These are phyloP conservation scores for Thalassiosira hispida DNA, from an alignment of 352 stramenopile genomes.

Conservation along the genomic window DNA sequence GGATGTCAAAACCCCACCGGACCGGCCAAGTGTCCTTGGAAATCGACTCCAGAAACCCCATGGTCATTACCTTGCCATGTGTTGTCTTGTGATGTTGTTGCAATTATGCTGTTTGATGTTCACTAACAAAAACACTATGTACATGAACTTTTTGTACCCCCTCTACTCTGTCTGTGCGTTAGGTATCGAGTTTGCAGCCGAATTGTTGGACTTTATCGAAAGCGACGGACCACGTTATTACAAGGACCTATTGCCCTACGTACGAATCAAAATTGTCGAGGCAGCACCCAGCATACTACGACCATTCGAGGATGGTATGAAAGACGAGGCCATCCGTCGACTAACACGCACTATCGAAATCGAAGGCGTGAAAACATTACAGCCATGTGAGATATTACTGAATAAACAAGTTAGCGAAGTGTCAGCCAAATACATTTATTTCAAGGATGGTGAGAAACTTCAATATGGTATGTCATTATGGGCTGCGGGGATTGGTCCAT, in stretches of 20 bases:
- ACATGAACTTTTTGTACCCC: background rate
- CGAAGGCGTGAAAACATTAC: slow-evolving; percentile 60
- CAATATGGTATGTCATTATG: slow-evolving; percentile 86
- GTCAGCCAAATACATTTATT: slow-evolving; percentile 75
- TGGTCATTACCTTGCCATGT: too few relatives aligned
- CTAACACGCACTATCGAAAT: slow-evolving; percentile 78
- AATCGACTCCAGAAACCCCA: too few relatives aligned
- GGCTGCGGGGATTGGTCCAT: slow-evolving; percentile 85
- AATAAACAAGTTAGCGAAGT: slow-evolving; percentile 87
- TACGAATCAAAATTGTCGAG: slow-evolving; percentile 88
- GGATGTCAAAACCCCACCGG: too few relatives aligned
- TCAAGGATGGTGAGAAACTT: slow-evolving; percentile 79
- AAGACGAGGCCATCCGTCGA: slow-evolving; percentile 80
- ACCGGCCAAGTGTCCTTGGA: too few relatives aligned
- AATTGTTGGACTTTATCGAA: slow-evolving; percentile 89
- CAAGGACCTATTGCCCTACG: slow-evolving; percentile 83
- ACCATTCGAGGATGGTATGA: slow-evolving; percentile 84
- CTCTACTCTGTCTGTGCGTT: background rate
- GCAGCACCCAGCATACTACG: slow-evolving; percentile 82
- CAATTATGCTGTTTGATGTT: too few relatives aligned
- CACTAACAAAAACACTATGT: too few relatives aligned
- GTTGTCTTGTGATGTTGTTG: too few relatives aligned
- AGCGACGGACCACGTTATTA: slow-evolving; percentile 85
- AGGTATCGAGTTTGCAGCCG: slow-evolving; percentile 57
- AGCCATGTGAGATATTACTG: slow-evolving; percentile 84